These are phyloP conservation scores for Pichia sp. DNA, from an alignment of 1,139 yeast species.

Conservation along the genomic window DNA sequence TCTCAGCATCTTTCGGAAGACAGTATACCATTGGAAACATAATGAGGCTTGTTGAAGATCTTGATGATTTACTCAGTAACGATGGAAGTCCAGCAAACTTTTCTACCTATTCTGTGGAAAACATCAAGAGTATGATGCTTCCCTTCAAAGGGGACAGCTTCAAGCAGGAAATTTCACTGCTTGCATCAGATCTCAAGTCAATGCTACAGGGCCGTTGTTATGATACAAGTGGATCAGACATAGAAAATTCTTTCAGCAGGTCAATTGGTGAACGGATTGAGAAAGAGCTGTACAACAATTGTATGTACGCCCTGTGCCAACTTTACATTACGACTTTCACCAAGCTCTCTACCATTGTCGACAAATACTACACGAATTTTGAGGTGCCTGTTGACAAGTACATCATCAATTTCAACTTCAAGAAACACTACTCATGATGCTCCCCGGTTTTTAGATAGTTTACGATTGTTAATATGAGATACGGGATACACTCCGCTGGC, in stretches of 20 bases:
- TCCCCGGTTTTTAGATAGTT: too few species aligned
- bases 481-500: too few species aligned
- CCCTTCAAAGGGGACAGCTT: conserved; percentile 57
- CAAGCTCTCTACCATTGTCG: conserved; percentile 34
- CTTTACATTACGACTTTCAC: conserved; percentile 36
- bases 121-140: conserved; percentile 48
- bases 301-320: conserved; percentile 33
- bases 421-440: conserved; percentile 17
- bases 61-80: conserved; percentile 41
- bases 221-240: conserved; percentile 15
- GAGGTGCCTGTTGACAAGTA: conserved; percentile 29
- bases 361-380: conserved; percentile 36
- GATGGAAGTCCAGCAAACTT: conserved; percentile 47
- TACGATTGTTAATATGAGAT: too few species aligned
- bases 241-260: conserved; percentile 26
- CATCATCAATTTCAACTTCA: conserved; percentile 28
- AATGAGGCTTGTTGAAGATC: conserved; percentile 57
- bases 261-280: conserved; percentile 36
- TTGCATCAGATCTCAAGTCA: conserved; percentile 50
- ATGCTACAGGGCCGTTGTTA: conserved; percentile 41
- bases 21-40: conserved; percentile 48
- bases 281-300: conserved; percentile 37
- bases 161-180: conserved; percentile 44
- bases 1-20: conserved; percentile 18
- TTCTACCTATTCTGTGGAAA: conserved; percentile 56